Evolutionary conservation across 2,329 filamentous ascomycete species (phyloP), one percentile per base, ranked within the genome.

Genomic region (Colletotrichum sp.): DNA sequence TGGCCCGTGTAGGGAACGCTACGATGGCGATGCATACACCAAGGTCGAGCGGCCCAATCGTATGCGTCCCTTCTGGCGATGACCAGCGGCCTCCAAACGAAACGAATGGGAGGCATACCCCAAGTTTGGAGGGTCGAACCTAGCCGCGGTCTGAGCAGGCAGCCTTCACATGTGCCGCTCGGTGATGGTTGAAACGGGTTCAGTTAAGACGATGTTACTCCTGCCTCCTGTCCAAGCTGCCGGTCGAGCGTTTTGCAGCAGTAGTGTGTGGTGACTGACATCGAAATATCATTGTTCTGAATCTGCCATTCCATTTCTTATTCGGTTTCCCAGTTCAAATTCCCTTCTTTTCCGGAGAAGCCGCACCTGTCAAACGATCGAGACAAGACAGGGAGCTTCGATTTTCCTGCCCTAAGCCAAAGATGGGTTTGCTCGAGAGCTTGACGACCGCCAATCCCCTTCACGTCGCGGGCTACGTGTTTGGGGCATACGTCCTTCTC

Each of bases 101-200:
- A 68, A 60, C 74, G 30, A 60, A 34, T 60, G 24, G 34, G 59
- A 65, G 65, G 65, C 70, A 73, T 76, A 39, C 62, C 59, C 69
- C 70, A 30, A 73, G 10, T 36, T 62, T 28, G 60, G 36, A 49
- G 39, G 32, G 44, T 66, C 57, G 70, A 73, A 60, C 57, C 73
- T 69, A 73, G 18, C 74, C 74, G 70, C 74, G 74, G 70, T 36
- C 59, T 74, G 59, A 69, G 64, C 64, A 34, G 10, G 21, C 59
- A 68, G 30, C 44, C 49, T 69, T 76, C 21, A 74, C 74, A 76
- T 76, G 74, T 76, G 71, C 74, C 59, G 74, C 70, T 76, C 74
- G 59, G 70, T 60, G 70, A 60, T 12, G 32, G 55, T 39, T 74
- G 71, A 74, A 69, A 76, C 70, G 60, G 32, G 49, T 24, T 65